Base-by-base conservation (phyloP, 352 stramenopile species). In the Phytophthora hibernalis region DNA sequence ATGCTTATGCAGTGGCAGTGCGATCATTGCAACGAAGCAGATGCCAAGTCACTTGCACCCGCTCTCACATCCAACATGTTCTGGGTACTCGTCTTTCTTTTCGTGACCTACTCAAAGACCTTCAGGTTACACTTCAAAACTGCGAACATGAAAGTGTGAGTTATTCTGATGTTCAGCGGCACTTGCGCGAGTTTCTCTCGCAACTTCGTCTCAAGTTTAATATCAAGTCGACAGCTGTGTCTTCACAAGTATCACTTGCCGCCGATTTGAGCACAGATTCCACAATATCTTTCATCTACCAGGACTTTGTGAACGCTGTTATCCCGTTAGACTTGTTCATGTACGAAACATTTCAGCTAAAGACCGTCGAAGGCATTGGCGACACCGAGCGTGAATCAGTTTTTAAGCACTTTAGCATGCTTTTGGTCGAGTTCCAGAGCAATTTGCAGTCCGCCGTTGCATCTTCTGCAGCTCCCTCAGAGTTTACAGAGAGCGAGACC, bases 121-220 rank as follows among this genome's bases (percentile, higher is more conserved):
- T 44, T 13, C 16, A 44, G 16, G 16, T 3, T 20, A 44, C 38
- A 21, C 38, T 20, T 6, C 16, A 21, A 44, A 16, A 44, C 16
- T 44, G 38, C 22, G 38, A 44, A 5, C n/a, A 21, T 21, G 38
- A 44, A 44, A 44, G 38, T 44, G 38, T 13, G 38, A 44, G 38
- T 44, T 44, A 22, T 44, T 44, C 16, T 21, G n/a, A 44, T 22
- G 38, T 44, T 3, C 38, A 44, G 38, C 38, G n/a, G n/a, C 38
- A 44, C 22, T 9, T 44, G 8, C 38, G 38, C 38, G 38, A 44
- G 15, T 44, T 20, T 12, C 16, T 44, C 2, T 44, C 38, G 13
- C 38, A 44, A 44, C 38, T 44, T 44, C 15, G 38, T 44, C 38
- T 44, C 38, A 44, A 44, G 5, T 22, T 44, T 44, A 44, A 44